Conservation (phyloP, 176 grass and related monocot genomes). For the Pharus latifolius region DNA sequence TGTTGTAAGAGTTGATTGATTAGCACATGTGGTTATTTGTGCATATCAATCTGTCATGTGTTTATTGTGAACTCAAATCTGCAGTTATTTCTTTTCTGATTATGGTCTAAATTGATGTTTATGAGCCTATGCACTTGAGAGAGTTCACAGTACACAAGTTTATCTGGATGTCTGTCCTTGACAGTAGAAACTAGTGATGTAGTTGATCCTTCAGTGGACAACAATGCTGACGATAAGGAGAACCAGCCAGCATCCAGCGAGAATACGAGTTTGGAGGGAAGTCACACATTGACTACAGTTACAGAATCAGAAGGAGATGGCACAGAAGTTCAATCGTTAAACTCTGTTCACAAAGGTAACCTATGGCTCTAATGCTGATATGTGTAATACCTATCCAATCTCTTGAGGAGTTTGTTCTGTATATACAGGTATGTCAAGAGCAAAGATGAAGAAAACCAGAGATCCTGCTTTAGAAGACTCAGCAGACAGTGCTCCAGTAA, state of each 20-base stretch:
- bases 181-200: conserved; percentile 56
- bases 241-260: conserved; percentile 17
- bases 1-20: background rate
- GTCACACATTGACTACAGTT: conserved; percentile 23
- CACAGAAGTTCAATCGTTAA: conserved; percentile 36
- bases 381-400: background rate
- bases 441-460: conserved; percentile 25
- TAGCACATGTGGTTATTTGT: background rate
- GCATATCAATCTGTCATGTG: background rate
- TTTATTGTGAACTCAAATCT: background rate
- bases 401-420: background rate
- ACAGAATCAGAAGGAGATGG: conserved; percentile 28
- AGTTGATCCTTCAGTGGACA: conserved; percentile 37
- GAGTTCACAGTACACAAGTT: background rate
- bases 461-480: conserved; percentile 23
- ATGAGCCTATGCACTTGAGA: background rate
- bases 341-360: conserved; percentile 39
- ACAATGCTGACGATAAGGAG: conserved; percentile 13
- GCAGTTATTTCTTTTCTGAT: background rate
- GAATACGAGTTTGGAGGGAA: conserved; percentile 30
- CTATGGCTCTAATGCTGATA: background rate
- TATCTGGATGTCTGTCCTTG: background rate
- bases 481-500: conserved; percentile 22
- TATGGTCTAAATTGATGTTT: background rate
- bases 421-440: conserved; percentile 22